Evolutionary conservation across 768 basidiomycete genomes (phyloP).

Genomic region (Phallus indusiatus): DNA sequence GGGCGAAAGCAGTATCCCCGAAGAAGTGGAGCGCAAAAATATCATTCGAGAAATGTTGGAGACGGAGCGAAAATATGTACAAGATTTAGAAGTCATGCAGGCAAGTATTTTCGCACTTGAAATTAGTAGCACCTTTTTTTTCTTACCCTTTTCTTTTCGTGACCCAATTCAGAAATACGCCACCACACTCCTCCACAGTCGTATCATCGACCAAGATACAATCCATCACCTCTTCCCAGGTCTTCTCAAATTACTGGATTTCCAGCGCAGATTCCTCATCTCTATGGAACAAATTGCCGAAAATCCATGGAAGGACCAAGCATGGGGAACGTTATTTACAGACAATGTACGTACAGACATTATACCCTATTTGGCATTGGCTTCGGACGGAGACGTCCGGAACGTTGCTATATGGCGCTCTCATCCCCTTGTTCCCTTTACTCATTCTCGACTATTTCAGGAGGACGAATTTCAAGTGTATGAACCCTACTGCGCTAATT

Average conservation of each 20-base stretch:
- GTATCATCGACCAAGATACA: slow-evolving; percentile 87
- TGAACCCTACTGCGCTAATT: slow-evolving; percentile 96
- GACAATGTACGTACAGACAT: slow-evolving; percentile 56
- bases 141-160: slow-evolving; percentile 12
- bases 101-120: slow-evolving; percentile 33
- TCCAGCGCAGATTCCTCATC: slow-evolving; percentile 91
- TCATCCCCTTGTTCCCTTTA: slow-evolving; percentile 6
- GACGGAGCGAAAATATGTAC: slow-evolving; percentile 94
- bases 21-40: slow-evolving; percentile 62
- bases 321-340: slow-evolving; percentile 80
- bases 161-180: slow-evolving; percentile 66
- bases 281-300: slow-evolving; percentile 81
- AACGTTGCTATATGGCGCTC: slow-evolving; percentile 13
- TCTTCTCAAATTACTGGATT: slow-evolving; percentile 90
- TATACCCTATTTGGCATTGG: slow-evolving; percentile 21
- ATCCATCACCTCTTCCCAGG: slow-evolving; percentile 94
- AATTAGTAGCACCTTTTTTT: neutral
- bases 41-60: slow-evolving; percentile 85
- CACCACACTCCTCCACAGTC: slow-evolving; percentile 67
- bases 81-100: slow-evolving; percentile 94
- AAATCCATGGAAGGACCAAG: slow-evolving; percentile 71
- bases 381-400: slow-evolving; percentile 10
- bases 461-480: slow-evolving; percentile 95
- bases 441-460: slow-evolving; percentile 36
- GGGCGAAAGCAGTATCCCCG: slow-evolving; percentile 33